Evolutionary conservation across 345 rosid genomes (phyloP).

Genomic region (Euphorbia peplus): DNA sequence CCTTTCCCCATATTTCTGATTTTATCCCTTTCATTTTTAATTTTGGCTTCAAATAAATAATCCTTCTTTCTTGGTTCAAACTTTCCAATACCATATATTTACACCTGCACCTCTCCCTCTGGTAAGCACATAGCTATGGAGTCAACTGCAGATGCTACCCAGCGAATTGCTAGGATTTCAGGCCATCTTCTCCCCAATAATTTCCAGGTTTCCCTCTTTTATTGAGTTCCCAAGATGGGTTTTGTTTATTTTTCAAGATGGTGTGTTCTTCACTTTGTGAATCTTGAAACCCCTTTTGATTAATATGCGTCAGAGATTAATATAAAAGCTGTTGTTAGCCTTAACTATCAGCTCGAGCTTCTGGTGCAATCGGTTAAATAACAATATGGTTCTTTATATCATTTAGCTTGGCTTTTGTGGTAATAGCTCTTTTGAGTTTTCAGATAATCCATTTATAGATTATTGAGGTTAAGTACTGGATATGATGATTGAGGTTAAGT

Average conservation of each 20-base stretch:
- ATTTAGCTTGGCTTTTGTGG: background rate
- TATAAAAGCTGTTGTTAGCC: too few species aligned
- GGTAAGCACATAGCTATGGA: slow-evolving; percentile 37
- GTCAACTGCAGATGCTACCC: slow-evolving; percentile 41
- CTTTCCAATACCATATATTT: slow-evolving; percentile 6
- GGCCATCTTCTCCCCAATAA: slow-evolving; percentile 61
- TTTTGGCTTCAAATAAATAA: slow-evolving; percentile 16
- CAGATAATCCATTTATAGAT: background rate
- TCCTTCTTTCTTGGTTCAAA: background rate
- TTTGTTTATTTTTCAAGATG: too few species aligned
- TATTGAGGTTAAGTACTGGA: background rate
- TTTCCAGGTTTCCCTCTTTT: slow-evolving; percentile 40
- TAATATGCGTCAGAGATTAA: too few species aligned
- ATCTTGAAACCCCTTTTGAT: background rate
- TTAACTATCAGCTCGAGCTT: too few species aligned
- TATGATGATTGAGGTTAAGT: background rate
- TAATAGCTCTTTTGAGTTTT: background rate
- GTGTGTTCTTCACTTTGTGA: too few species aligned
- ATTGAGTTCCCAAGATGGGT: too few species aligned
- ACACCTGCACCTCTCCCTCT: background rate
- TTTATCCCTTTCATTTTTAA: slow-evolving; percentile 2
- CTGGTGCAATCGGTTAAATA: too few species aligned
- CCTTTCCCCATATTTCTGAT: slow-evolving; percentile 34
- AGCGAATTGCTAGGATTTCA: slow-evolving; percentile 55
- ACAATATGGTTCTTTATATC: background rate